Base-by-base conservation (phyloP, 176 grass and related monocot genomes). In the Juncus inflexus region DNA sequence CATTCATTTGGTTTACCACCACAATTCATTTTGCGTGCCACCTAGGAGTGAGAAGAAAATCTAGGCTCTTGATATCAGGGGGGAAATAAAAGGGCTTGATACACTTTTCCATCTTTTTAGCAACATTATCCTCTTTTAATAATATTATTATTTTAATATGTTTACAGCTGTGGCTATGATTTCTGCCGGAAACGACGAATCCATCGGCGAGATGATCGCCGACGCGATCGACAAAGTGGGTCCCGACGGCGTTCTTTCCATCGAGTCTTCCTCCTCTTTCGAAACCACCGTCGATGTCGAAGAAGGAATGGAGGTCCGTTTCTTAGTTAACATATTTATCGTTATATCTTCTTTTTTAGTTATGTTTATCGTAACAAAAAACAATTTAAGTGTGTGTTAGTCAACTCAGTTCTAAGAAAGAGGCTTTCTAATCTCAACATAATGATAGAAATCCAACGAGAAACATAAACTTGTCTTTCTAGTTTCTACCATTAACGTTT, bases 241-340 rank as follows among this genome's bases (percentile, higher is more conserved):
- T 14, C 87, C 91, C 36, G 91, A 95, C 59, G 86, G 91, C 74
- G 91, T 95, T 52, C 91, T 95, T 68, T 90, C 87, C 0, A 95
- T 90, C 0, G 86, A 95, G 72, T 90, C 91, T 0, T 95, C 91
- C 0, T 95, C 91, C 12, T 95, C 91, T 0, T 95, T 95, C 50
- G 91, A 95, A 69, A 95, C 91, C 10, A 95, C 81, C 7, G 78
- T 95, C 69, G 84, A 95, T 62, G 91, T 95, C 64, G 91, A 95
- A 79, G 91, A 95, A 82, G 91, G 91, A 74, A 95, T 95, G 91
- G 86, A 95, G 87, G 91, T 90, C 19, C 19, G 0, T 28, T 28
- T 28, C 1, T 28, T 10, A 12, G n/a, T 16, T 70, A 55, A 49
- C 14, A 38, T 14, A 45, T 54, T 55, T 12, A 12, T 45, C 7